Percentiles rank a stretch among this genome's conserved stretches.
Evolutionary conservation across 2,329 filamentous ascomycete species (phyloP).

Genomic region (Monilinia polystroma): DNA sequence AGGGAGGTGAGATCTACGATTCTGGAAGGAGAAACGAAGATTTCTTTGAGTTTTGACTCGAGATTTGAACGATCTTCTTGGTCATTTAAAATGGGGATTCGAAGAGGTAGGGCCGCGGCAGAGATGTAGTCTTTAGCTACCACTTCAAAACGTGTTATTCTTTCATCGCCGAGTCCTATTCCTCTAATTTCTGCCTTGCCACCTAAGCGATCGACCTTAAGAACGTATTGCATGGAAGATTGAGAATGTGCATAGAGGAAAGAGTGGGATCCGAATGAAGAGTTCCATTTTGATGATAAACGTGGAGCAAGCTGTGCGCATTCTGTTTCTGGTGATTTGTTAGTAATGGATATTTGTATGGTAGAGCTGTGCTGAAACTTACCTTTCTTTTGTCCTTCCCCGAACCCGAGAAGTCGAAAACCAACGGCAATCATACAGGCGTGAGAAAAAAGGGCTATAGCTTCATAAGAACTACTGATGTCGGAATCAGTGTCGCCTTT

Average conservation of each 20-base stretch:
- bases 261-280: slow-evolving; percentile 65
- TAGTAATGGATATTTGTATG: slow-evolving; percentile 18
- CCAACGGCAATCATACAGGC: slow-evolving; percentile 77
- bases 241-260: slow-evolving; percentile 87
- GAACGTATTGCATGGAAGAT: slow-evolving; percentile 78
- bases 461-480: slow-evolving; percentile 73
- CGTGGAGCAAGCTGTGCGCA: slow-evolving; percentile 58
- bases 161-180: slow-evolving; percentile 76
- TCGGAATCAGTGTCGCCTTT: slow-evolving; percentile 57
- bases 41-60: slow-evolving; percentile 50
- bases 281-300: slow-evolving; percentile 79
- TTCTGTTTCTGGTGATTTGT: slow-evolving; percentile 49
- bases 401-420: slow-evolving; percentile 80
- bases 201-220: slow-evolving; percentile 80
- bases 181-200: slow-evolving; percentile 81
- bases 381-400: slow-evolving; percentile 77
- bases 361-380: slow-evolving; percentile 31
- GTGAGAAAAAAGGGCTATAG: slow-evolving; percentile 79
- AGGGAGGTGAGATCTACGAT: slow-evolving; percentile 67
- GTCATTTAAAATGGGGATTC: slow-evolving; percentile 49
- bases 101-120: slow-evolving; percentile 53
- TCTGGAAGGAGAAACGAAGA: slow-evolving; percentile 73
- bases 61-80: slow-evolving; percentile 54
- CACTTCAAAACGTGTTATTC: slow-evolving; percentile 75
- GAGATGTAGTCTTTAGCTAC: slow-evolving; percentile 73